Evolutionary conservation across 352 stramenopile species (phyloP), one percentile per base, ranked within the genome.

Genomic region (Pythium rhizo-oryzae): DNA sequence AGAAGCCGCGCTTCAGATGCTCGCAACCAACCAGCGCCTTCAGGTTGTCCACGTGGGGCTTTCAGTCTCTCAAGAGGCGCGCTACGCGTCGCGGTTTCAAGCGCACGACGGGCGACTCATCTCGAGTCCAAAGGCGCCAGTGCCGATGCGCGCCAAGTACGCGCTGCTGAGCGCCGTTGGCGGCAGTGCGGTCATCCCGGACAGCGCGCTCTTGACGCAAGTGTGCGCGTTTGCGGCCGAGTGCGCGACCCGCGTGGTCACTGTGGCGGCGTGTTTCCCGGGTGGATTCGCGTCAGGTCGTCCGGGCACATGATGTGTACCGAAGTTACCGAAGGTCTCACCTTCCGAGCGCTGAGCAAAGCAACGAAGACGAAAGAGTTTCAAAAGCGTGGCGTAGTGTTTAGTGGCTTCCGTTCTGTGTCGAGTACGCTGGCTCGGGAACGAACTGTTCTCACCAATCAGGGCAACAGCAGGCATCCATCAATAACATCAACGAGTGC

Each of bases 181-280:
- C 11, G 18, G 53, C 18, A 16, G 30, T 1, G 16, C 2, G 23
- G 12, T 15, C 5, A 7, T 60, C 9, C n/a, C 23, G 1, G 35
- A 35, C 12, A 24, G 8, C 8, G 55, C 5, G 16, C 6, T 62
- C 23, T 13, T 62, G 1, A 9, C 23, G 0, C 43, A 24, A 8
- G 39, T 62, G 11, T 62, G 53, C 37, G 39, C 24, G 15, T 62
- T 62, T 33, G 55, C 55, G 11, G 55, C 55, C 39, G 55, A 62
- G 55, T 62, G 55, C 24, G 55, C 21, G 41, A 52, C 23, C 18
- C 37, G 55, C 11, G 21, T 19, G 23, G 41, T 62, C 13, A 53
- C 37, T 1, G 25, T 53, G n/a, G 44, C 12, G 19, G 8, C 41
- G 1, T 33, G 44, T 7, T 28, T 15, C 19, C 44, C 44, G 19